phyloP scores from a whole-genome alignment of 2,329 filamentous ascomycete species.

The Pyrenophora teres region DNA sequence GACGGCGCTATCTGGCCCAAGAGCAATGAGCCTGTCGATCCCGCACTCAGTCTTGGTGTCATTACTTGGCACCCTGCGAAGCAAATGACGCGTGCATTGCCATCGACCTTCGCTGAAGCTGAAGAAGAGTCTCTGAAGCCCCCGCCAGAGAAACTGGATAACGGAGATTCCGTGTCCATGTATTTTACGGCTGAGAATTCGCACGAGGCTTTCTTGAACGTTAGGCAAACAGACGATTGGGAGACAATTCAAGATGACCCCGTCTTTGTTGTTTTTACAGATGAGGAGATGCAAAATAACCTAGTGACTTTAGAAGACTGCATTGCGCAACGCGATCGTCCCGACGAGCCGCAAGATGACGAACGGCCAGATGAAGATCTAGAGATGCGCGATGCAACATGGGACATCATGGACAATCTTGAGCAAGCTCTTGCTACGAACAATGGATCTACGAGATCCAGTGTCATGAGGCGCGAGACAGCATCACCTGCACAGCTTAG shows the following conservation, averaged over 20 bases:
- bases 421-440: conserved; percentile 45
- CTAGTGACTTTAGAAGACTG: conserved; percentile 52
- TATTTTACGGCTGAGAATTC: conserved; percentile 53
- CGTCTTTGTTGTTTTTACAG: conserved; percentile 54
- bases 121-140: conserved; percentile 51
- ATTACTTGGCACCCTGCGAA: conserved; percentile 54
- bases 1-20: conserved; percentile 53
- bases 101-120: conserved; percentile 51
- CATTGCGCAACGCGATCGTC: conserved; percentile 47
- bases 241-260: conserved; percentile 55
- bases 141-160: conserved; percentile 41
- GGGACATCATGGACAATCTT: conserved; percentile 48
- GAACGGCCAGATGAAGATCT: conserved; percentile 34
- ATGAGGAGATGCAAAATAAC: conserved; percentile 43
- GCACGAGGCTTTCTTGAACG: conserved; percentile 52
- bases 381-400: conserved; percentile 42
- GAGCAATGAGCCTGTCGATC: conserved; percentile 52
- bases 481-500: conserved; percentile 19
- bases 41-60: conserved; percentile 51
- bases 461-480: background rate
- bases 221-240: conserved; percentile 58
- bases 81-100: conserved; percentile 50
- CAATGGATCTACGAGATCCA: conserved; percentile 16
- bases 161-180: conserved; percentile 55
- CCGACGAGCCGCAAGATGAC: conserved; percentile 35